Evolutionary conservation across 352 stramenopile genomes (phyloP), one percentile per base, ranked within the genome.

Genomic region (Pythium chondricola): DNA sequence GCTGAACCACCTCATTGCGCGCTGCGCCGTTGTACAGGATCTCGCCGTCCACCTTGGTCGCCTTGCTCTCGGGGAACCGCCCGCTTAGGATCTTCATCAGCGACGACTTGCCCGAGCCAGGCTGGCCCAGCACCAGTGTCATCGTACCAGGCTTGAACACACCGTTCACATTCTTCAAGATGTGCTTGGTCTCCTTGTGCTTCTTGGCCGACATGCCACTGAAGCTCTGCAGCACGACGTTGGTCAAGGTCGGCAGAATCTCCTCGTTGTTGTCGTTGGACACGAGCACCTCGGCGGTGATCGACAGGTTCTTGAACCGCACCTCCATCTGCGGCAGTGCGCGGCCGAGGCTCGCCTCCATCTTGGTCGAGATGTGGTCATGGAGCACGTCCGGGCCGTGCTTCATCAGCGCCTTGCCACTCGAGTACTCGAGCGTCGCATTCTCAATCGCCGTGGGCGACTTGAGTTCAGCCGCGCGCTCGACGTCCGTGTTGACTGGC

Each of bases 271-370:
- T 59, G 33, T 74, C 56, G 16, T 71, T 67, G 7, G 64, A 60
- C 39, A 52, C 49, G 11, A 71, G 53, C 35, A 79, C 37, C 13
- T 86, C 59, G 3, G 72, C 74, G 17, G 65, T 63, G 33, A 83
- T 47, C 4, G 65, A 71, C 31, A 87, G 6, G 43, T 58, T 58
- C 50, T 61, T 62, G 48, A 85, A 83, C 20, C 70, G 75, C 27
- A 87, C 61, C 40, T 87, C 75, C 57, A 83, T 72, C 35, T 84
- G 70, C 5, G 72, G 75, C 41, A 83, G 63, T n/a, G 58, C 57
- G 14, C 63, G 56, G 25, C 72, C 72, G 27, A 78, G 58, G 5
- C 58, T 56, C 1, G 48, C 54, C 42, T 84, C 69, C 29, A 81
- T 56, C 41, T 69, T 67, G 52, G 58, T 41, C 8, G 59, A 63